Base-by-base conservation (phyloP, 495 filamentous ascomycete genomes). In the Penicillium pancosmium region DNA sequence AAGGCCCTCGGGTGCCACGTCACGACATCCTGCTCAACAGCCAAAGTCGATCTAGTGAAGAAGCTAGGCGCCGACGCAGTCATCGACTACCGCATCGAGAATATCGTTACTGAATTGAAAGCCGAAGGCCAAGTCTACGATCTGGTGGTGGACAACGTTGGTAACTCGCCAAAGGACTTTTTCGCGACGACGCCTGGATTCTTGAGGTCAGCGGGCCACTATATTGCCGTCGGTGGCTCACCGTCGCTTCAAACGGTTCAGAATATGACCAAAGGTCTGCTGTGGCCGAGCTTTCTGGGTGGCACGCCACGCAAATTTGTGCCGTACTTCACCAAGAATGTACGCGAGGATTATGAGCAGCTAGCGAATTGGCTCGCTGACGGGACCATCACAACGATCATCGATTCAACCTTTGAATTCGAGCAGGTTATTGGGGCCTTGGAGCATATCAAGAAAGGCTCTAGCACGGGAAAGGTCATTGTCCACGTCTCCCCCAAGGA, bases 391-490 rank as follows among this genome's bases (percentile, higher is more conserved):
- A 44, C 36, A 82, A 80, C 68, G 73, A 82, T 11, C 72, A 84
- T 91, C 31, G 88, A 90, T 57, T 71, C 78, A 50, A 72, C 78
- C 11, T 88, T 81, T 66, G 74, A 77, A 52, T 86, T 86, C 68
- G 85, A 82, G 27, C 80, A 90, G 33, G 81, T 74, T 18, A 74
- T 81, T 18, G 78, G 84, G 61, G 88, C 87, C 1, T 86, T 84
- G 67, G 81, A 81, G 68, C 82, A 76, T 62, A 67, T 91, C 57
- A 86, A 44, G n/a, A 19, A 44, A 18, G 41, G 82, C 61, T 82
- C 73, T 9, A 80, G 82, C 5, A 85, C 76, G 61, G 89, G 89
- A 2, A 92, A 91, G 77, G 78, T 91, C 63, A 72, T 91, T 35
- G 75, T 92, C 13, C 72, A 81, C 57, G 80, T 88, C 16, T 44